phyloP scores from a whole-genome alignment of 371 early-diverging fungal genomes.

The Zychaea mexicana region DNA sequence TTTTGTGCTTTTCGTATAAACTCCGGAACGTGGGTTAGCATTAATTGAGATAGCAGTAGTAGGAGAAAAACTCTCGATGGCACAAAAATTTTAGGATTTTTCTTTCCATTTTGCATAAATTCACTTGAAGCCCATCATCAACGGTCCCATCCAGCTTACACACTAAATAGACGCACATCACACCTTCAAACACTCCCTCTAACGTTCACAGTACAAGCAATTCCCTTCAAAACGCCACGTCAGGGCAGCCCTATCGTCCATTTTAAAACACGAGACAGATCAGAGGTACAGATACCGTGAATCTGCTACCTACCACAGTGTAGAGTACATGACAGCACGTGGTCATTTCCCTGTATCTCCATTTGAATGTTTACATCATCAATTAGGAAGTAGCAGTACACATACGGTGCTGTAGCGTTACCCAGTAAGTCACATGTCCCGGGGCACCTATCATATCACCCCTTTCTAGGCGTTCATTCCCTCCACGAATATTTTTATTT shows the following conservation, averaged over 20 bases:
- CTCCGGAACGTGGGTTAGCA: background rate
- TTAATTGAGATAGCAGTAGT: background rate
- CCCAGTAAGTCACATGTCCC: background rate
- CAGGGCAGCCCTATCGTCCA: background rate
- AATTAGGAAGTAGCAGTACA: no score
- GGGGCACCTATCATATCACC: background rate
- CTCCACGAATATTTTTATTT: no score
- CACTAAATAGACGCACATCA: background rate
- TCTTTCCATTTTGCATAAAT: background rate
- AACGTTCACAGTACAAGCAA: background rate
- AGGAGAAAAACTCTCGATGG: no score
- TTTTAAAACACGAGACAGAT: background rate
- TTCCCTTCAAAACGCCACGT: background rate
- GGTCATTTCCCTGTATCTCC: background rate
- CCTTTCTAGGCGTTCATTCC: no score
- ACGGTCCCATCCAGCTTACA: no score
- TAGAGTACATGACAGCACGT: background rate
- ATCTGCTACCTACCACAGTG: no score
- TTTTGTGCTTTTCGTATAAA: background rate
- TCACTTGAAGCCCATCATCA: no score
- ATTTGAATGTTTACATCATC: no score
- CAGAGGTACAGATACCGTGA: background rate
- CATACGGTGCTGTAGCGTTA: no score
- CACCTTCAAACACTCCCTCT: background rate
- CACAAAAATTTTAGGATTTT: no score